phyloP scores from a whole-genome alignment of 257 asterid species.

The Solanum sitiens region DNA sequence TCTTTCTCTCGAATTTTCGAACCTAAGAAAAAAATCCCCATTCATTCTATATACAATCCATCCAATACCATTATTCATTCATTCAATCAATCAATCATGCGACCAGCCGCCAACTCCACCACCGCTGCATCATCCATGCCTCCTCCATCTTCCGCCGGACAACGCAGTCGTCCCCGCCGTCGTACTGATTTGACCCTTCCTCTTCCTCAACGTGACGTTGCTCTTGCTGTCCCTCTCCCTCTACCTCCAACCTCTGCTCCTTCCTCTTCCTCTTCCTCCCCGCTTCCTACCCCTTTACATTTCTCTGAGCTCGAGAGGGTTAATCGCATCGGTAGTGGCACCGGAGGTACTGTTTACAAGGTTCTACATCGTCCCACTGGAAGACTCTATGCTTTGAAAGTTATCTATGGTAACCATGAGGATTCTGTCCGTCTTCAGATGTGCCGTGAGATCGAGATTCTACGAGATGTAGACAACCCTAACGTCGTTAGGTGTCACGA shows the following conservation, averaged over 20 bases:
- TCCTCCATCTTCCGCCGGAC: neutral
- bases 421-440: slow-evolving; percentile 71
- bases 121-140: slow-evolving; percentile 3
- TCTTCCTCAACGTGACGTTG: slow-evolving; percentile 60
- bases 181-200: slow-evolving; percentile 63
- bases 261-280: slow-evolving; percentile 11
- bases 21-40: neutral
- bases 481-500: slow-evolving; percentile 73
- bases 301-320: slow-evolving; percentile 72
- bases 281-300: slow-evolving; percentile 16
- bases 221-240: slow-evolving; percentile 74
- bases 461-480: slow-evolving; percentile 71
- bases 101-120: slow-evolving; percentile 8
- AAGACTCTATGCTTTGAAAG: slow-evolving; percentile 58
- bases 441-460: slow-evolving; percentile 88
- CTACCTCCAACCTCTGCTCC: slow-evolving; percentile 28
- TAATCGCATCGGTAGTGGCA: slow-evolving; percentile 81
- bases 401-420: slow-evolving; percentile 75
- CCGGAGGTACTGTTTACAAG: slow-evolving; percentile 88
- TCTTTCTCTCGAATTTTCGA: neutral
- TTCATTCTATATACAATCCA: neutral
- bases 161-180: slow-evolving; percentile 23
- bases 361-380: slow-evolving; percentile 74
- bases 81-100: slow-evolving; percentile 29
- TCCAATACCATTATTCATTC: neutral